Base-by-base conservation (phyloP, 192 early-diverging fungal species). In the Backusella tuberculispora region DNA sequence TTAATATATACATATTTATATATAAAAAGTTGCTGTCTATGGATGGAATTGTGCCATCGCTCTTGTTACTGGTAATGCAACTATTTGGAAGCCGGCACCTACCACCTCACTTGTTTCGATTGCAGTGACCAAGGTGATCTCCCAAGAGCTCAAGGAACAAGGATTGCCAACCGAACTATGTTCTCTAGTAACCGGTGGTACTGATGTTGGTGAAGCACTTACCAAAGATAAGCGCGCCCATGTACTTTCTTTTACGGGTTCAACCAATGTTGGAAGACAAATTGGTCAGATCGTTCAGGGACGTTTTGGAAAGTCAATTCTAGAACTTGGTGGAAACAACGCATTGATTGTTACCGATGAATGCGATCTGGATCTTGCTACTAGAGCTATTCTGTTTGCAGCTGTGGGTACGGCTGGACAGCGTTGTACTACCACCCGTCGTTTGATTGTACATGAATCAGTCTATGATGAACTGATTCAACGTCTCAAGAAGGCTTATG, bases 291-390 rank as follows among this genome's bases (percentile, higher is more conserved):
- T 87, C 24, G 95, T 96, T 34, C 94, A 96, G 78, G 83, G 89
- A 66, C 87, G 97, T 1, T 97, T 98, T 74, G 97, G 97, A 42
- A 93, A 92, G 84, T 84, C 85, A 17, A 83, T 98, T 53, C 75
- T 98, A 66, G 96, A 98, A 79, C 86, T 98, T 9, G 97, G 97
- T 47, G 97, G 97, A 43, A 98, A 98, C 88, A 98, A 97, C 74
- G 95, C 95, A 37, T 94, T 98, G 73, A 91, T 98, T 67, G 95
- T 98, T 24, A 92, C 92, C 80, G 88, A 90, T 40, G 97, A 98
- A 74, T 95, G 96, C 6, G 95, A 98, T 76, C 73, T 96, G 40
- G 96, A 96, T 64, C 80, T 98, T 38, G 95, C 96, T 4, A 86
- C 96, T 3, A 88, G 95, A 41, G 89, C 94, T 19, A 88, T 94